Conservation (phyloP, 129 eudicot genomes). For the Erigeron canadensis region DNA sequence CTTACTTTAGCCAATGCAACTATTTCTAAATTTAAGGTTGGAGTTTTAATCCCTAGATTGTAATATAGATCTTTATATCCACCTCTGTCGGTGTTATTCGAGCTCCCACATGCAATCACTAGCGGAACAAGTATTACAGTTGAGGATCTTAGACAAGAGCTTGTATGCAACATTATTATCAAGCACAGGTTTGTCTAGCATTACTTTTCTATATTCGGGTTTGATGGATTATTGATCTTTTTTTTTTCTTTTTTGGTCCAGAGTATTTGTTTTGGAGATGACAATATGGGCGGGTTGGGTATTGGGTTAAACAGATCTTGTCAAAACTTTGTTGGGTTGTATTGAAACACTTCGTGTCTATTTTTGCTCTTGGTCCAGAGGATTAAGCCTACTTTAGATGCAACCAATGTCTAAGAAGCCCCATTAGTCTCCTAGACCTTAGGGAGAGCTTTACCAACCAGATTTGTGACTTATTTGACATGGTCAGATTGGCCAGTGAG, state of each 20-base stretch:
- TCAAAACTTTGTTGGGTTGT: not conserved
- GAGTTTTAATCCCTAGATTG: not conserved
- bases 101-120: conserved; percentile 78
- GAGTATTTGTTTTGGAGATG: not conserved
- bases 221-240: not conserved
- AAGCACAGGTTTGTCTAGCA: conserved; percentile 73
- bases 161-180: conserved; percentile 79
- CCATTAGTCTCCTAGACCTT: too few relatives aligned
- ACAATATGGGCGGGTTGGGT: not conserved
- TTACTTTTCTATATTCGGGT: not conserved
- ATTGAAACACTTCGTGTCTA: too few relatives aligned
- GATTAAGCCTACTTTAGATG: too few relatives aligned
- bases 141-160: conserved; percentile 95
- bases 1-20: not conserved
- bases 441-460: too few relatives aligned
- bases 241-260: conserved; percentile 13
- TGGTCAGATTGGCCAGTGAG: too few relatives aligned
- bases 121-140: conserved; percentile 82
- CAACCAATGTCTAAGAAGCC: too few relatives aligned
- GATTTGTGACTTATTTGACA: too few relatives aligned
- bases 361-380: too few relatives aligned
- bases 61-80: conserved; percentile 9
- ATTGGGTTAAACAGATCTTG: not conserved
- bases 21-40: not conserved
- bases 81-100: conserved; percentile 61